Evolutionary conservation across 345 rosid species (phyloP).

Genomic region (Excoecaria agallocha): DNA sequence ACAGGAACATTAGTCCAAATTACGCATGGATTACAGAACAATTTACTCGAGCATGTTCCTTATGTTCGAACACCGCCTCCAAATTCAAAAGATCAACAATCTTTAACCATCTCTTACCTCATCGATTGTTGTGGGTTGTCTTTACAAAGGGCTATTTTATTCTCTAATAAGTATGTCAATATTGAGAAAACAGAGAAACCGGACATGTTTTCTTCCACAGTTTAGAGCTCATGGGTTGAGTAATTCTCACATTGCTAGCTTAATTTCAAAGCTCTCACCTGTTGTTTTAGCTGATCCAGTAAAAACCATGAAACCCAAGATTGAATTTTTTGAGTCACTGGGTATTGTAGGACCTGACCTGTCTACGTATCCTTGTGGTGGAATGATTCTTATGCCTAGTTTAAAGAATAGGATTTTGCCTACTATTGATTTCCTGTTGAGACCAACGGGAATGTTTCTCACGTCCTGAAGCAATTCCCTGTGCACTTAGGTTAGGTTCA

Average conservation of each 20-base stretch:
- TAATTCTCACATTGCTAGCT: constrained; percentile 17
- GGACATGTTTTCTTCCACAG: constrained; percentile 25
- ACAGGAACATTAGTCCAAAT: neutral
- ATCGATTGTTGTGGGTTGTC: constrained; percentile 28
- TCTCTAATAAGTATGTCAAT: constrained; percentile 4
- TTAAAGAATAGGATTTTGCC: constrained; percentile 23
- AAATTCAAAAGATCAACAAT: neutral
- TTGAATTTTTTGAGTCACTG: constrained; percentile 27
- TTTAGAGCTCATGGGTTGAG: constrained; percentile 22
- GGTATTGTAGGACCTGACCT: constrained; percentile 23
- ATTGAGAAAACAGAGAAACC: constrained; percentile 11
- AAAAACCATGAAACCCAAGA: constrained; percentile 29
- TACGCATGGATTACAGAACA: neutral
- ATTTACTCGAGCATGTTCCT: neutral
- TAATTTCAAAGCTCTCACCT: constrained; percentile 20
- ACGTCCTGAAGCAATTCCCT: constrained; percentile 10
- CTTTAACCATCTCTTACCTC: constrained; percentile 23
- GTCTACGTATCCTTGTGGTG: constrained; percentile 13
- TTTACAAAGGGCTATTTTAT: constrained; percentile 16
- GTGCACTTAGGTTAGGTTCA: neutral
- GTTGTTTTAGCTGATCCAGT: constrained; percentile 11
- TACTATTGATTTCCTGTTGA: constrained; percentile 22
- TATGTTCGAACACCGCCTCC: constrained; percentile 1
- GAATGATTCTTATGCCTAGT: neutral
- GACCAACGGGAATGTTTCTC: constrained; percentile 21